Conservation (phyloP, 768 basidiomycete species). For the Auricularia heimuer region DNA sequence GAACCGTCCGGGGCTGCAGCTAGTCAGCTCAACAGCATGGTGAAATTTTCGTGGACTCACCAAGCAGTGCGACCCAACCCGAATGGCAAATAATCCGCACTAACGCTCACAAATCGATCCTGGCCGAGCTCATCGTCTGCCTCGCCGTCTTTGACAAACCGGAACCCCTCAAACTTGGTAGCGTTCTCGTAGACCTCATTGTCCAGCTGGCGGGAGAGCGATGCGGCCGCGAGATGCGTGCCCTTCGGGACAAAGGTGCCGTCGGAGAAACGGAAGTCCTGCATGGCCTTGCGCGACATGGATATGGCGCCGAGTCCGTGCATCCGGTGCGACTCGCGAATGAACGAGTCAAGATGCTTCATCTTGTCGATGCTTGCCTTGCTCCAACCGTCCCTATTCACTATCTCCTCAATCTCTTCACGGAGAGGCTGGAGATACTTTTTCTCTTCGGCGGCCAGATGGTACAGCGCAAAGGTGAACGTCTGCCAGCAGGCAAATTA, state of each 20-base stretch:
- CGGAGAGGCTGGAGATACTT: constrained; percentile 28
- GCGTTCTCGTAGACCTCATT: constrained; percentile 3
- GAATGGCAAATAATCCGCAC: constrained; percentile 27
- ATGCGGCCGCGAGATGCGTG: constrained; percentile 12
- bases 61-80: constrained; percentile 29
- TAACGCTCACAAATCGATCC: constrained; percentile 28
- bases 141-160: constrained; percentile 13
- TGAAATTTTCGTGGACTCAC: background rate
- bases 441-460: constrained; percentile 23
- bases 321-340: constrained; percentile 21
- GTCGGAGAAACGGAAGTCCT: constrained; percentile 26
- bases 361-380: constrained; percentile 22
- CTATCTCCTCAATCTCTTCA: constrained; percentile 29
- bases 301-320: constrained; percentile 19
- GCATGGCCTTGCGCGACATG: constrained; percentile 19
- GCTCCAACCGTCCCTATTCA: constrained; percentile 16
- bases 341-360: constrained; percentile 27
- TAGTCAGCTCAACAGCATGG: background rate
- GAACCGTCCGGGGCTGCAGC: constrained; percentile 27
- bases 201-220: constrained; percentile 2
- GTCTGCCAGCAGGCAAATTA: background rate
- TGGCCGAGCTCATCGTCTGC: constrained; percentile 22
- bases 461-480: constrained; percentile 28
- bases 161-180: constrained; percentile 4
- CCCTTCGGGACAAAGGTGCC: constrained; percentile 22